These are phyloP conservation scores for Dentipellis fragilis DNA, from an alignment of 768 basidiomycete genomes.

Conservation along the genomic window DNA sequence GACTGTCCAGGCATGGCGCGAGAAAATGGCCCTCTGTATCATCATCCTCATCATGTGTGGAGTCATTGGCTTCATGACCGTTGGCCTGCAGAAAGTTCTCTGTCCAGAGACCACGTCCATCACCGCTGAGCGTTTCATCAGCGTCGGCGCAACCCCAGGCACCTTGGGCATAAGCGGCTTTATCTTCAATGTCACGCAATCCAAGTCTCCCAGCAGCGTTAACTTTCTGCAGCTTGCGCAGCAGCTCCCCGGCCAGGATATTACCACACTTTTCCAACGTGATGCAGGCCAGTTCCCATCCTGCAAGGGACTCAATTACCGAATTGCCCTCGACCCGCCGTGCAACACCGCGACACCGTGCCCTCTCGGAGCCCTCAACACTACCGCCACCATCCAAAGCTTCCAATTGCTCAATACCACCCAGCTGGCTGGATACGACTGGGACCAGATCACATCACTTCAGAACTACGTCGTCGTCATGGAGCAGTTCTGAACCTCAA, in stretches of 20 bases:
- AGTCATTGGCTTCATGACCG: slow-evolving; percentile 82
- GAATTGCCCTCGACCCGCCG: slow-evolving; percentile 64
- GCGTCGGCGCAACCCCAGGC: slow-evolving; percentile 45
- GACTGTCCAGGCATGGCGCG: slow-evolving; percentile 88
- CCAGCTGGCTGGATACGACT: slow-evolving; percentile 76
- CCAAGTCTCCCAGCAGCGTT: slow-evolving; percentile 35
- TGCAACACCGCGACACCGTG: slow-evolving; percentile 57
- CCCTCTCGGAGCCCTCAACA: slow-evolving; percentile 51
- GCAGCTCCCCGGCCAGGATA: slow-evolving; percentile 69
- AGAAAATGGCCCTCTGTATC: slow-evolving; percentile 90
- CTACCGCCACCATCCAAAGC: slow-evolving; percentile 43
- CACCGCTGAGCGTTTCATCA: slow-evolving; percentile 32
- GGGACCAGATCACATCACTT: slow-evolving; percentile 75
- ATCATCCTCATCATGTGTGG: slow-evolving; percentile 74
- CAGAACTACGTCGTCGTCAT: slow-evolving; percentile 75
- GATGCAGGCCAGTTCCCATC: slow-evolving; percentile 49
- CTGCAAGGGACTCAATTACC: slow-evolving; percentile 55
- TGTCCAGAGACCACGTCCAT: slow-evolving; percentile 55
- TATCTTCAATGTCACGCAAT: slow-evolving; percentile 63
- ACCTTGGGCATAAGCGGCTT: slow-evolving; percentile 71
- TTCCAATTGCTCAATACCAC: slow-evolving; percentile 59
- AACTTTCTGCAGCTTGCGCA: slow-evolving; percentile 48
- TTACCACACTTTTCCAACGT: slow-evolving; percentile 79
- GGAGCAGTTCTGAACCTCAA: slow-evolving; percentile 90
- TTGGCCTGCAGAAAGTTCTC: slow-evolving; percentile 87